These are phyloP conservation scores for Thinopyrum elongatum DNA, from an alignment of 176 grass and related monocot genomes.

Conservation along the genomic window DNA sequence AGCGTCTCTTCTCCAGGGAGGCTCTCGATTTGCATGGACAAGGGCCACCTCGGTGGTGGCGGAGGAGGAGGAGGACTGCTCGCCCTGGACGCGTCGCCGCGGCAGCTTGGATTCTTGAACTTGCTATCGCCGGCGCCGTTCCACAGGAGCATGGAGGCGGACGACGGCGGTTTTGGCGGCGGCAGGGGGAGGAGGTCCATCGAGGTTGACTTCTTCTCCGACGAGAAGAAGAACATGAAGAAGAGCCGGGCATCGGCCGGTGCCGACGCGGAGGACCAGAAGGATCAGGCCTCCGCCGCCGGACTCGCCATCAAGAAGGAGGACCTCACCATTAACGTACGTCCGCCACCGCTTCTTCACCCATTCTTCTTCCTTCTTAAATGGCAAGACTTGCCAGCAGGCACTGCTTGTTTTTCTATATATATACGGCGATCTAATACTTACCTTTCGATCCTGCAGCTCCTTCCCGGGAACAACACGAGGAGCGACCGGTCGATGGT, in stretches of 20 bases:
- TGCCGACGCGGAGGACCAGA: conserved; percentile 8
- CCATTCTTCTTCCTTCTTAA: not conserved
- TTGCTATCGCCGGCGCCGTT: not conserved
- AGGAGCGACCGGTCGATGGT: conserved; percentile 63
- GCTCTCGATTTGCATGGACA: conserved; percentile 53
- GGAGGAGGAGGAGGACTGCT: conserved; percentile 46
- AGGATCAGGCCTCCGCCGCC: not conserved
- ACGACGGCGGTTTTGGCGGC: not conserved
- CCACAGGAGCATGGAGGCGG: conserved; percentile 25
- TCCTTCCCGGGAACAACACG: conserved; percentile 47
- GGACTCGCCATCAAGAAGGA: conserved; percentile 53
- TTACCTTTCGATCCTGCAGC: conserved; percentile 20
- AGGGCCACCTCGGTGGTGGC: conserved; percentile 25
- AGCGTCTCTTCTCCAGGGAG: not conserved
- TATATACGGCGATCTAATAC: not conserved
- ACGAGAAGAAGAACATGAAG: conserved; percentile 68
- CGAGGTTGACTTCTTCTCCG: conserved; percentile 92
- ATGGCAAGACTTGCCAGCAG: not conserved
- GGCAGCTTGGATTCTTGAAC: conserved; percentile 32
- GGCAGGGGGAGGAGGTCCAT: conserved; percentile 36
- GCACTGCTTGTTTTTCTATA: not conserved
- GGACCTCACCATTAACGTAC: conserved; percentile 76
- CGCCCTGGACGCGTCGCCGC: conserved; percentile 46
- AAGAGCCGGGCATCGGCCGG: not conserved
- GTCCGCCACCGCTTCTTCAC: not conserved